These are phyloP conservation scores for Ogataea ramenticola DNA, from an alignment of 805 yeast species.

Conservation along the genomic window DNA sequence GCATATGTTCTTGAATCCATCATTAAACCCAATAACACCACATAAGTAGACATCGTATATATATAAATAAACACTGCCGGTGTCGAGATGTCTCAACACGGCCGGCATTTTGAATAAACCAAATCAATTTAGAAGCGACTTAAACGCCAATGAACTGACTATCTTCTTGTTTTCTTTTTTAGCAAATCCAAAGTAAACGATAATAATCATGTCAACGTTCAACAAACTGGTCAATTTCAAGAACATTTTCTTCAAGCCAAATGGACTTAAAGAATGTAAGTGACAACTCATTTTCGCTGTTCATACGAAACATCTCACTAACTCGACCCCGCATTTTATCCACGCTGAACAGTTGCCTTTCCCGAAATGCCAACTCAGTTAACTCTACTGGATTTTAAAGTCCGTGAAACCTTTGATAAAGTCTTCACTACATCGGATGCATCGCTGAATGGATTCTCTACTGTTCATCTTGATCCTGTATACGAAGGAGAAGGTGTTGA, in stretches of 20 bases:
- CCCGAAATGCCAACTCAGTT: slow-evolving; percentile 16
- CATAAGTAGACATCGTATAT: too few relatives aligned
- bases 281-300: neutral
- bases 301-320: neutral
- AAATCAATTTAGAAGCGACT: too few relatives aligned
- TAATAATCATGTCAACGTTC: neutral
- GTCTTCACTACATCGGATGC: slow-evolving; percentile 62
- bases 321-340: slow-evolving; percentile 1
- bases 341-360: neutral
- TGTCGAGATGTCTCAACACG: too few relatives aligned
- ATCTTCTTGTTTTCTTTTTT: too few relatives aligned
- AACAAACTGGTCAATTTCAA: neutral
- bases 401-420: slow-evolving; percentile 39
- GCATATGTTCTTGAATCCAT: slow-evolving; percentile 4
- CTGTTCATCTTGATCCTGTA: slow-evolving; percentile 38
- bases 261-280: neutral
- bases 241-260: neutral
- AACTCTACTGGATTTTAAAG: slow-evolving; percentile 51
- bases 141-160: too few relatives aligned
- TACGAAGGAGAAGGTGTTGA: slow-evolving; percentile 17
- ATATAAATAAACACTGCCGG: too few relatives aligned
- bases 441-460: slow-evolving; percentile 74
- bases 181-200: too few relatives aligned
- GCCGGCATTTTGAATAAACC: too few relatives aligned
- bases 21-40: neutral